Evolutionary conservation across 129 eudicot genomes (phyloP).

Genomic region (Logfia minima): DNA sequence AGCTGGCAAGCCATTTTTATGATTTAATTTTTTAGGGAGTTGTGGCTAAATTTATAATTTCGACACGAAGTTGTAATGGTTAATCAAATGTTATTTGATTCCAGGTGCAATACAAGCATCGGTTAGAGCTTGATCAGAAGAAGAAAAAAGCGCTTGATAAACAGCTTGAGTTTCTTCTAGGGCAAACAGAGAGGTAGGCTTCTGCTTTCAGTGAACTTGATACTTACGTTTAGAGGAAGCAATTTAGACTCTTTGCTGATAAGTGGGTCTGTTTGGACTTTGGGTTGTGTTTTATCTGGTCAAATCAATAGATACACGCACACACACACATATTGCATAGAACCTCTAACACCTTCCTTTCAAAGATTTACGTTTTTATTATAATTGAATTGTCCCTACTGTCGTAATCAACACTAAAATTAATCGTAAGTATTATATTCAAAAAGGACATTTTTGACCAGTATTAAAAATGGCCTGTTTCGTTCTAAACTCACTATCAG

Average conservation of each 20-base stretch:
- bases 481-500: background rate
- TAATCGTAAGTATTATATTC: no score
- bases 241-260: background rate
- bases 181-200: conserved; percentile 92
- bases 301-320: background rate
- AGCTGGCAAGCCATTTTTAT: conserved; percentile 70
- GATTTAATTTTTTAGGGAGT: background rate
- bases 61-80: conserved; percentile 12
- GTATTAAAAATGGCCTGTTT: background rate
- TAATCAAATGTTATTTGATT: conserved; percentile 17
- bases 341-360: background rate
- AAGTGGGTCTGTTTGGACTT: background rate
- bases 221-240: background rate
- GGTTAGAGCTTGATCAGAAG: conserved; percentile 85
- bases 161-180: conserved; percentile 92
- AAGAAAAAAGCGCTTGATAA: conserved; percentile 96
- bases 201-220: background rate
- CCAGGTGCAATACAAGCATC: conserved; percentile 95
- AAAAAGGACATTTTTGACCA: background rate
- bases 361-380: background rate
- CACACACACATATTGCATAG: background rate
- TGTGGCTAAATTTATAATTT: background rate
- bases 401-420: background rate
- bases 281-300: background rate
- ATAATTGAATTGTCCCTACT: background rate